Conservation (phyloP, 108 stramenopile species). For the Stephanodiscus triporus region DNA sequence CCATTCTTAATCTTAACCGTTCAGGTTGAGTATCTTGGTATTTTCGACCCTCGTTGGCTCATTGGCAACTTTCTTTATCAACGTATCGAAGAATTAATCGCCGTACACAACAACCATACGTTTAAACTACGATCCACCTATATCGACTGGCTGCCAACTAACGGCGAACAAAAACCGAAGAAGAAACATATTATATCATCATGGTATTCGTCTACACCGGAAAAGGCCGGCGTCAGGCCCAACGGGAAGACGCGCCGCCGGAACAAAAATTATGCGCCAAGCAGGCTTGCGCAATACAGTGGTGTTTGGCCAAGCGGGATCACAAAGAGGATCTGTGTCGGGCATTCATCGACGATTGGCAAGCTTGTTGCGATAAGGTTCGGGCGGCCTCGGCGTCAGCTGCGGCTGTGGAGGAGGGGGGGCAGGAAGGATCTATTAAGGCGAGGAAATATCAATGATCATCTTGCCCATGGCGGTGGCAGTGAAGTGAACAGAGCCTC, state of each 20-base stretch:
- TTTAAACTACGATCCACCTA: not conserved
- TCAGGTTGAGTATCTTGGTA: too few species aligned
- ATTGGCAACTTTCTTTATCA: not conserved
- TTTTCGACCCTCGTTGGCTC: not conserved
- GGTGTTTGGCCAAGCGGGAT: slow-evolving; percentile 73
- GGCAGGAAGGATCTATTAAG: not conserved
- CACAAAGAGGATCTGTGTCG: slow-evolving; percentile 70
- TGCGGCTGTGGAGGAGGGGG: not conserved
- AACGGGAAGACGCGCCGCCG: slow-evolving; percentile 52
- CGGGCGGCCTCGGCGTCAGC: slow-evolving; percentile 10
- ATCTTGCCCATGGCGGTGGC: not conserved
- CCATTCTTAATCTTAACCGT: too few species aligned
- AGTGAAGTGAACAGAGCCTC: not conserved
- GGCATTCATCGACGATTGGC: slow-evolving; percentile 64
- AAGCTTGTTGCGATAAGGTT: slow-evolving; percentile 63
- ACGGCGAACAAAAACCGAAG: too few species aligned
- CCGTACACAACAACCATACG: not conserved
- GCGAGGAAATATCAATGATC: not conserved
- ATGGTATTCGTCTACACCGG: slow-evolving; percentile 62
- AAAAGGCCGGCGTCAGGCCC: slow-evolving; percentile 48
- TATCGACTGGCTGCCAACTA: too few species aligned
- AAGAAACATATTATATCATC: not conserved
- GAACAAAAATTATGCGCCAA: slow-evolving; percentile 67
- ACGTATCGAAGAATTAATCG: not conserved
- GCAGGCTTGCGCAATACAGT: slow-evolving; percentile 84